phyloP scores from a whole-genome alignment of 257 asterid genomes.

The Cinchona pubescens region DNA sequence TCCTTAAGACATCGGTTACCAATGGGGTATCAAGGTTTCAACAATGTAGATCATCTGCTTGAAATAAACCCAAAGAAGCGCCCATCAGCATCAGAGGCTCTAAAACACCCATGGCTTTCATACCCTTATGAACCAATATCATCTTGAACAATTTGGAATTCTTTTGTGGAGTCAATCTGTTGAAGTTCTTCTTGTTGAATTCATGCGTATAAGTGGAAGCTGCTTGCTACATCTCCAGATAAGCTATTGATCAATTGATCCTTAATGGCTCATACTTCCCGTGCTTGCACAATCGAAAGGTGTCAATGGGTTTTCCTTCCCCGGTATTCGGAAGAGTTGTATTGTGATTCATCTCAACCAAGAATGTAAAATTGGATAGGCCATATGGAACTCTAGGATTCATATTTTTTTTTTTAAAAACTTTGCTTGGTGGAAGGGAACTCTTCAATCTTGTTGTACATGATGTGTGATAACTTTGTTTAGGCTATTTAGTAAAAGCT shows the following conservation, averaged over 20 bases:
- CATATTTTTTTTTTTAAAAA: constrained; percentile 14
- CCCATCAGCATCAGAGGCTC: constrained; percentile 89
- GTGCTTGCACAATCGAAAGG: constrained; percentile 33
- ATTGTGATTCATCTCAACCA: constrained; percentile 27
- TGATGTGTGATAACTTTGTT: constrained; percentile 61
- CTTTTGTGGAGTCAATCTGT: constrained; percentile 1
- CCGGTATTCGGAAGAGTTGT: constrained; percentile 39
- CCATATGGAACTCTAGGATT: constrained; percentile 50
- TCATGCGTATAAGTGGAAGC: constrained; percentile 14
- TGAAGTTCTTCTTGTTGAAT: constrained; percentile 12
- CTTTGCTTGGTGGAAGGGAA: constrained; percentile 35
- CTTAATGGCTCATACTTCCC: constrained; percentile 15
- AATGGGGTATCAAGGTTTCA: constrained; percentile 98
- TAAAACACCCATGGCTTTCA: constrained; percentile 94
- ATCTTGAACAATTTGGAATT: constrained; percentile 39
- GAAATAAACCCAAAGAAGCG: constrained; percentile 81
- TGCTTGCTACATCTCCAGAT: constrained; percentile 9
- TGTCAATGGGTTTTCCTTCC: constrained; percentile 26
- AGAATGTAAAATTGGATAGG: constrained; percentile 33
- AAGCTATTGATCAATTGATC: constrained; percentile 18
- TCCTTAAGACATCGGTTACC: too few species aligned
- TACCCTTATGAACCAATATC: constrained; percentile 97
- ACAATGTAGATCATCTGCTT: constrained; percentile 76
- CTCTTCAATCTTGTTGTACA: constrained; percentile 59
- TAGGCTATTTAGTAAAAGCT: constrained; percentile 51